A percentile compares a stretch with the other conserved stretches of the same genome.
These are phyloP conservation scores for Podaxis mareebaensis DNA, from an alignment of 768 basidiomycete species.

Conservation along the genomic window DNA sequence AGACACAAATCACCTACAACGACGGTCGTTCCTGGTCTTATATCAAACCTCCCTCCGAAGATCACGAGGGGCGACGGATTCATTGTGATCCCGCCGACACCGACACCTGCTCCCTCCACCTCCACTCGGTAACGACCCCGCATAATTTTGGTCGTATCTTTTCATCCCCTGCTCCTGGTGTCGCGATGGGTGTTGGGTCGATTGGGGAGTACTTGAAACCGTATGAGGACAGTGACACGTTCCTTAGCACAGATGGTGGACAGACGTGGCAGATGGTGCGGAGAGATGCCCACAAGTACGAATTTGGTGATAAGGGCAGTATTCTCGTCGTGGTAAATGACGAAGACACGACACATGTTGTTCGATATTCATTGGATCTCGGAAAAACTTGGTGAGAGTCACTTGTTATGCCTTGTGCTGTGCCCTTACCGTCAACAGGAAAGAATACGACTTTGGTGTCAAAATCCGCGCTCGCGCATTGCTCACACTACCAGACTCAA, in stretches of 20 bases:
- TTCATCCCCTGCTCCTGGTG: slow-evolving; percentile 91
- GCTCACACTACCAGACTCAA: slow-evolving; percentile 92
- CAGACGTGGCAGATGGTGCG: slow-evolving; percentile 80
- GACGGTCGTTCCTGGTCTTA: slow-evolving; percentile 84
- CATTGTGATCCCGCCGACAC: slow-evolving; percentile 58
- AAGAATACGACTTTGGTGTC: slow-evolving; percentile 66
- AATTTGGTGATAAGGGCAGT: slow-evolving; percentile 90
- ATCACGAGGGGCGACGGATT: slow-evolving; percentile 61
- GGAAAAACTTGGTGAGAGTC: slow-evolving; percentile 77
- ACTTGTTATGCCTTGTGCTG: not conserved
- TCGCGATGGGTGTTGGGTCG: slow-evolving; percentile 96
- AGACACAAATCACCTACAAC: slow-evolving; percentile 85
- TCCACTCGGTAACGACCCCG: slow-evolving; percentile 89
- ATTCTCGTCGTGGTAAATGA: slow-evolving; percentile 84
- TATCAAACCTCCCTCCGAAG: slow-evolving; percentile 56
- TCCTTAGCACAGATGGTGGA: slow-evolving; percentile 89
- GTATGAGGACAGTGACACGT: slow-evolving; percentile 91
- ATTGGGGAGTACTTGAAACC: slow-evolving; percentile 66
- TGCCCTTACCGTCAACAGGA: slow-evolving; percentile 45
- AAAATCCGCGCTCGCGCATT: slow-evolving; percentile 72
- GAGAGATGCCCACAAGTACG: slow-evolving; percentile 85
- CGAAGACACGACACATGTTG: slow-evolving; percentile 67
- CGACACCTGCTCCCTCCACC: slow-evolving; percentile 77
- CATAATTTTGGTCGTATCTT: slow-evolving; percentile 96
- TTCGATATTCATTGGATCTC: slow-evolving; percentile 81